phyloP scores from a whole-genome alignment of 1,139 yeast species.

The Saccharomyces hybrid region DNA sequence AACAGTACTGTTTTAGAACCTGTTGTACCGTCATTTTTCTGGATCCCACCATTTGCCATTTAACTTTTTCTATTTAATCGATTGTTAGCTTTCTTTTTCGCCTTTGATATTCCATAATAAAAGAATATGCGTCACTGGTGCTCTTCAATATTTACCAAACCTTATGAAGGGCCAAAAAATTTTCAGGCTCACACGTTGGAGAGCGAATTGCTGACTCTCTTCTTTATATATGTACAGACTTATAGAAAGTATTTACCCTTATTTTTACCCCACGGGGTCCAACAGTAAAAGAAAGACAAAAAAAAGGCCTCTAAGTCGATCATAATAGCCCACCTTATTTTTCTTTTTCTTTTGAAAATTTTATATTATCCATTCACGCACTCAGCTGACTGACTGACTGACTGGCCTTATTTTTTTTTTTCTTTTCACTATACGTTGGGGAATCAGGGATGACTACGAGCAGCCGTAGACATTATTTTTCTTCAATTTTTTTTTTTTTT shows the following conservation, averaged over 20 bases:
- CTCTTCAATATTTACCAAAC: neutral
- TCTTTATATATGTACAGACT: too few relatives aligned
- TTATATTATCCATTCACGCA: neutral
- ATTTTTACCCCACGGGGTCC: too few relatives aligned
- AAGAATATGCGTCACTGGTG: neutral
- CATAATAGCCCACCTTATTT: neutral
- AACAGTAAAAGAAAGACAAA: neutral
- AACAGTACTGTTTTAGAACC: neutral
- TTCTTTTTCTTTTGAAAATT: neutral
- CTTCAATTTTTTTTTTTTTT: neutral
- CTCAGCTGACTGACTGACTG: neutral
- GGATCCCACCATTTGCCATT: neutral
- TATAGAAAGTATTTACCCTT: too few relatives aligned
- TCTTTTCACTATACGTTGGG: neutral
- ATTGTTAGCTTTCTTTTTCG: neutral
- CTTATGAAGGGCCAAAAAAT: too few relatives aligned
- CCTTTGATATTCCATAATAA: neutral
- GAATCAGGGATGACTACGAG: neutral
- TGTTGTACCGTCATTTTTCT: neutral
- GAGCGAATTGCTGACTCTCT: too few relatives aligned
- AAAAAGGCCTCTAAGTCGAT: neutral
- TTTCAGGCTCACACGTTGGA: too few relatives aligned
- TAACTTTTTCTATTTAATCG: neutral
- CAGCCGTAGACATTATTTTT: neutral
- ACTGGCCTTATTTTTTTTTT: neutral